These are phyloP conservation scores for Trichosanthes cucumerina DNA, from an alignment of 306 rosid genomes.

Conservation along the genomic window DNA sequence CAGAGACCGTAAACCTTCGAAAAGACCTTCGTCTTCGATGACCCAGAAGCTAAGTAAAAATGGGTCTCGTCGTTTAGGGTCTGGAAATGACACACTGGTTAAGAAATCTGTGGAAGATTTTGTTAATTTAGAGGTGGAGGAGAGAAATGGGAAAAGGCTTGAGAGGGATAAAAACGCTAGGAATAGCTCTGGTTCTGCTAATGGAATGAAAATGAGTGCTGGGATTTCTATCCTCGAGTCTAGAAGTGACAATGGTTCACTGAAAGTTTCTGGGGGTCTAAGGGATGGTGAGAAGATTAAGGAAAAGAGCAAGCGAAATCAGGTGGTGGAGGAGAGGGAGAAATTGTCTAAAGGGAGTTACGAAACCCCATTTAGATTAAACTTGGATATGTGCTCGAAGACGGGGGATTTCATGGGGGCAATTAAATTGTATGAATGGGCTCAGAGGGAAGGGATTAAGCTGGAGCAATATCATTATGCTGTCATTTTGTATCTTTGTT, in stretches of 20 bases:
- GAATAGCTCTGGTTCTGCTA: slow-evolving; percentile 17
- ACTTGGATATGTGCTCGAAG: slow-evolving; percentile 75
- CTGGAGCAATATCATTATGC: slow-evolving; percentile 69
- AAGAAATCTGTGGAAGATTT: slow-evolving; percentile 22
- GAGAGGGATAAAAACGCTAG: slow-evolving; percentile 19
- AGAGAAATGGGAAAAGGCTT: slow-evolving; percentile 15
- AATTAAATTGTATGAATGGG: slow-evolving; percentile 51
- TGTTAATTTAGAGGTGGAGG: slow-evolving; percentile 28
- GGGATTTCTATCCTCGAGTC: slow-evolving; percentile 17
- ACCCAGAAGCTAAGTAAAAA: slow-evolving; percentile 8
- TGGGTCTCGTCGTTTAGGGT: slow-evolving; percentile 25
- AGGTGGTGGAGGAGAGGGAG: slow-evolving; percentile 22
- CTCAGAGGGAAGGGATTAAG: slow-evolving; percentile 35
- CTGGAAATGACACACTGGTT: slow-evolving; percentile 12
- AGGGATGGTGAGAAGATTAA: slow-evolving; percentile 16
- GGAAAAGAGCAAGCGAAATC: slow-evolving; percentile 12
- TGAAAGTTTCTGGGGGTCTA: slow-evolving; percentile 12
- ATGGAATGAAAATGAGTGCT: slow-evolving; percentile 21
- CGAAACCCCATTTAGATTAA: slow-evolving; percentile 30
- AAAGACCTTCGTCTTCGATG: slow-evolving; percentile 14
- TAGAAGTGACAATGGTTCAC: slow-evolving; percentile 2
- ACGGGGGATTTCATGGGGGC: slow-evolving; percentile 69
- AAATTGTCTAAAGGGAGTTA: slow-evolving; percentile 26
- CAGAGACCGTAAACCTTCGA: slow-evolving; percentile 19
- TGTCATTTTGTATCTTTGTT: slow-evolving; percentile 71